These are phyloP conservation scores for Myxozyma melibiosi DNA, from an alignment of 805 yeast species.

Conservation along the genomic window DNA sequence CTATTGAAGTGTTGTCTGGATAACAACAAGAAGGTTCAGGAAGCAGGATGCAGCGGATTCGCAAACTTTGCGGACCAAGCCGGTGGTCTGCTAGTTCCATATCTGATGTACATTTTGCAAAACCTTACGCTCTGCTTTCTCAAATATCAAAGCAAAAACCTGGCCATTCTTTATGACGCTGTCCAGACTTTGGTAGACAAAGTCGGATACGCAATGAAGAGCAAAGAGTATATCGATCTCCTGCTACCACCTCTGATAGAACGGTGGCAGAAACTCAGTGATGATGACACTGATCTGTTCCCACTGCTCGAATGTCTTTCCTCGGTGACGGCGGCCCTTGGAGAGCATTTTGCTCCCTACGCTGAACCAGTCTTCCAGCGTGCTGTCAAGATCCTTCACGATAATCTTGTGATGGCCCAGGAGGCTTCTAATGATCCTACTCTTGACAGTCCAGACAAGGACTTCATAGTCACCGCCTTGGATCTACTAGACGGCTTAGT, in stretches of 20 bases:
- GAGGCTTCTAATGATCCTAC: constrained; percentile 64
- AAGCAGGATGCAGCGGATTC: constrained; percentile 86
- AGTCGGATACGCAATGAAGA: constrained; percentile 58
- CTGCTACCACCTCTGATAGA: constrained; percentile 79
- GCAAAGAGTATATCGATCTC: constrained; percentile 58
- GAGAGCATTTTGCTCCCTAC: constrained; percentile 82
- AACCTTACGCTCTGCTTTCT: constrained; percentile 75
- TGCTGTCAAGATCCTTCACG: constrained; percentile 67
- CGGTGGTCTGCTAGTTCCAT: constrained; percentile 63
- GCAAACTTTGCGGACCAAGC: constrained; percentile 81
- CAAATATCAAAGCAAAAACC: constrained; percentile 77
- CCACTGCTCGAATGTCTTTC: constrained; percentile 92
- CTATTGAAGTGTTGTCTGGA: constrained; percentile 71
- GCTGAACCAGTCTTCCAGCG: constrained; percentile 85
- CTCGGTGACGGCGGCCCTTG: constrained; percentile 82
- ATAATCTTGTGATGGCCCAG: constrained; percentile 67
- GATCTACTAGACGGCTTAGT: constrained; percentile 91
- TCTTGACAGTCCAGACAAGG: constrained; percentile 73
- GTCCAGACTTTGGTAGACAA: constrained; percentile 86
- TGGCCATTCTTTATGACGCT: constrained; percentile 83
- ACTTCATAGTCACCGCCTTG: constrained; percentile 82
- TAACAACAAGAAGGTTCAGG: constrained; percentile 88
- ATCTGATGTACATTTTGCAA: constrained; percentile 64
- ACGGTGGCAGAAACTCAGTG: constrained; percentile 76
- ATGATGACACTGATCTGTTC: constrained; percentile 85